Base-by-base conservation (phyloP, 2,329 filamentous ascomycete species). In the Nothophoma quercina region DNA sequence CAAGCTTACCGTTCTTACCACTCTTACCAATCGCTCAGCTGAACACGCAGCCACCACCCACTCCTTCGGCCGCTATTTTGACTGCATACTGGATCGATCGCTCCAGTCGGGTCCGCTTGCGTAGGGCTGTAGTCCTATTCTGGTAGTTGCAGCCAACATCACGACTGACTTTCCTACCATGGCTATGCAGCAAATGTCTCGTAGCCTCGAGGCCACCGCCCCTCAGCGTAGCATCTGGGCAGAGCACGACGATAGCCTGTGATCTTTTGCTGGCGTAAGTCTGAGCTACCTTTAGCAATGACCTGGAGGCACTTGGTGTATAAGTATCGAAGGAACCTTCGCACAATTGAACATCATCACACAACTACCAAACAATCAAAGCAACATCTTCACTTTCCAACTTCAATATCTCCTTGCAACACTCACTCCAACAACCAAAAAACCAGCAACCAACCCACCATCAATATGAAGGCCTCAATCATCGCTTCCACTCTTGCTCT, bases 401-500 rank as follows among this genome's bases (percentile, higher is more conserved):
- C 35, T 32, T 41, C 22, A 19, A 16, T 7, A 29, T 41, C 48
- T 51, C 34, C 45, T 49, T 46, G 29, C 15, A 34, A 45, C 43
- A 41, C 28, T 55, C 42, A 55, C 38, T 57, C 21, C 29, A 12
- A 12, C 7, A n/a, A 55, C 21, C 45, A 41, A 39, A 22, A 36
- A 30, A 22, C 35, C 40, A 44, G 19, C 33, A 40, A 22, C 29
- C 33, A 56, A 46, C 46, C 38, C 43, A 53, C 16, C 36, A 41
- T 43, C 52, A 58, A 58, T 52, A 65, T 65, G 60, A 60, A 61
- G 56, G 41, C 53, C 47, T 54, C 55, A 41, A 48, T 57, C 51
- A 51, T 58, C 51, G 43, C 57, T 19, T 52, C 53, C 46, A 34
- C 46, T 32, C 12, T 59, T 34, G 22, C 47, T 35, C 44, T 60